Evolutionary conservation across 441 rosid genomes (phyloP), one percentile per base, ranked within the genome.

Genomic region (Pelargonium australe): DNA sequence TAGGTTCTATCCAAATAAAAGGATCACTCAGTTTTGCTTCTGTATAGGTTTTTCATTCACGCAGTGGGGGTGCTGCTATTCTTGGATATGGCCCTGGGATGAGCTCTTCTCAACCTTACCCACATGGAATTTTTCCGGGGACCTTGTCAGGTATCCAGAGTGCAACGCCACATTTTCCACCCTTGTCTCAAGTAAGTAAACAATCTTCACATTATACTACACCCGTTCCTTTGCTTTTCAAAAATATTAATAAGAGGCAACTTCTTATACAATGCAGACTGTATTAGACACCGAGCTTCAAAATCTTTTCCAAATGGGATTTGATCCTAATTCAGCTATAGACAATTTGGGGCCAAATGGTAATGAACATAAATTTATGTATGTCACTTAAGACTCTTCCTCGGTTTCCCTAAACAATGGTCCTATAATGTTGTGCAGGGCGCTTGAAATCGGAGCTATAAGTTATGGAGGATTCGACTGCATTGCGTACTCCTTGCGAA

Each of bases 381-480:
- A n/a, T n/a, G n/a, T n/a, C n/a, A n/a, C 2, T 2, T 1, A 11
- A 2, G n/a, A n/a, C n/a, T n/a, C n/a, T n/a, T n/a, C n/a, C n/a
- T n/a, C n/a, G n/a, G n/a, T n/a, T n/a, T n/a, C n/a, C n/a, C n/a
- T n/a, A n/a, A n/a, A n/a, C n/a, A n/a, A n/a, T n/a, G n/a, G n/a
- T n/a, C n/a, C n/a, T n/a, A n/a, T n/a, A n/a, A n/a, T n/a, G n/a
- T n/a, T n/a, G n/a, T n/a, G n/a, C n/a, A n/a, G 94, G 86, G 70
- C 82, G 82, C 66, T 71, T 87, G 82, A 88, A 90, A 81, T 78
- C 92, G 7, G 90, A 87, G 85, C 85, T 81, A 31, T 84, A 81
- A 82, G 47, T 71, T 67, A 31, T 69, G 49, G 68, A 72, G 68
- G 71, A 68, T 69, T 67, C 8, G 81, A 77, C 79, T 66, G 67